A percentile compares a stretch with the other conserved stretches of the same genome.
Evolutionary conservation across 2,329 filamentous ascomycete genomes (phyloP).

Genomic region (Xylariomycetidae sp.): DNA sequence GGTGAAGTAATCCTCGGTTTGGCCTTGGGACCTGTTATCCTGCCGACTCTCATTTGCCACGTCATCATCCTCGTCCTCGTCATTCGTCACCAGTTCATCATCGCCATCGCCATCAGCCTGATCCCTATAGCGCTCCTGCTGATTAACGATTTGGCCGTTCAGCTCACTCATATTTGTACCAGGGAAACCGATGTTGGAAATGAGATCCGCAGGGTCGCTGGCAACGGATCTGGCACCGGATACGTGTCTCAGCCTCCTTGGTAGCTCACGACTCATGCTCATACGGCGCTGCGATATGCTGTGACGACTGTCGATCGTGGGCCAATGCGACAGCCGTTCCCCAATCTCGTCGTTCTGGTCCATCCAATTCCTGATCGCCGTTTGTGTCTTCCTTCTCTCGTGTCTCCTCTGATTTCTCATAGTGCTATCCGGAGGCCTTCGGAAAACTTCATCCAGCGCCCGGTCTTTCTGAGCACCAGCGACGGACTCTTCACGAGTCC

Average conservation of each 20-base stretch:
- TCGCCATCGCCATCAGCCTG: constrained; percentile 85
- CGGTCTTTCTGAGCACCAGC: constrained; percentile 85
- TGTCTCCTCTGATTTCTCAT: constrained; percentile 56
- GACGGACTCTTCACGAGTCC: constrained; percentile 80
- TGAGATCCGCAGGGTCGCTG: constrained; percentile 60
- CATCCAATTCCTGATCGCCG: constrained; percentile 89
- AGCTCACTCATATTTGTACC: constrained; percentile 22
- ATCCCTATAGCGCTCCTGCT: constrained; percentile 45
- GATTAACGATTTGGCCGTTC: constrained; percentile 37
- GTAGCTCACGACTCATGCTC: constrained; percentile 45
- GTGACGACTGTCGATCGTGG: constrained; percentile 40
- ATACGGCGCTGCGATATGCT: constrained; percentile 49
- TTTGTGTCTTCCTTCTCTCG: constrained; percentile 69
- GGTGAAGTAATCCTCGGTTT: constrained; percentile 51
- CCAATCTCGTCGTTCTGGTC: constrained; percentile 57
- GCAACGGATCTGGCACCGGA: constrained; percentile 56
- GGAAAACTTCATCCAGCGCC: constrained; percentile 87
- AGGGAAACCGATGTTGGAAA: constrained; percentile 38
- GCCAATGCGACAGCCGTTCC: constrained; percentile 43
- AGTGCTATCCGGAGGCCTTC: constrained; percentile 62
- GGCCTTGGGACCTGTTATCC: constrained; percentile 22
- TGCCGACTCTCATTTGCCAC: constrained; percentile 36
- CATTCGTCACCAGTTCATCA: constrained; percentile 81
- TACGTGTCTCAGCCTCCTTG: constrained; percentile 43
- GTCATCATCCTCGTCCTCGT: constrained; percentile 62